Evolutionary conservation across 106 monocot genomes (phyloP).

Genomic region (Ottelia alismoides): DNA sequence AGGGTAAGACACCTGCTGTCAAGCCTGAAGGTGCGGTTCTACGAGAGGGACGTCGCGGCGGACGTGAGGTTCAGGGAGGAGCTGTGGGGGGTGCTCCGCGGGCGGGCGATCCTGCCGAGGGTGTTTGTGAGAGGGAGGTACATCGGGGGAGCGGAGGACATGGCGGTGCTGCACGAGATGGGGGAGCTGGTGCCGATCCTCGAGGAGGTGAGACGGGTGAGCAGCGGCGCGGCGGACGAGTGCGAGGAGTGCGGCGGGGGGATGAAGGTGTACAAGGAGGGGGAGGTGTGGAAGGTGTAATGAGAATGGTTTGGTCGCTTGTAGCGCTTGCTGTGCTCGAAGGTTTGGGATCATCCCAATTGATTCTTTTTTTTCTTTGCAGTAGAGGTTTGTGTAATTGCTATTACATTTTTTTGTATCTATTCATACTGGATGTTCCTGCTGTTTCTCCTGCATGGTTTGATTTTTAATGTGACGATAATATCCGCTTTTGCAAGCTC

Average conservation of each 20-base stretch:
- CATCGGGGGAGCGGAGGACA: conserved; percentile 69
- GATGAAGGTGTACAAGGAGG: conserved; percentile 1
- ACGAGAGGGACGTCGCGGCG: conserved; percentile 76
- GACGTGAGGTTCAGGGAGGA: conserved; percentile 69
- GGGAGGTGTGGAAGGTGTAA: conserved; percentile 29
- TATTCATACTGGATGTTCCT: too few relatives aligned
- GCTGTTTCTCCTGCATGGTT: too few relatives aligned
- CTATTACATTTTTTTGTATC: too few relatives aligned
- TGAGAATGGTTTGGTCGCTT: conserved; percentile 66
- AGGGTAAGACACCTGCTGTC: conserved; percentile 27
- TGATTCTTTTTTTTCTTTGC: too few relatives aligned
- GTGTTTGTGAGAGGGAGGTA: conserved; percentile 57
- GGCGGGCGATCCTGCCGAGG: conserved; percentile 47
- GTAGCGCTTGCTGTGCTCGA: too few relatives aligned
- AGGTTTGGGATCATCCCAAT: too few relatives aligned
- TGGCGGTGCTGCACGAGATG: conserved; percentile 59
- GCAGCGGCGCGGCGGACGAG: not conserved
- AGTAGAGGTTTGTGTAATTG: too few relatives aligned
- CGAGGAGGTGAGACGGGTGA: conserved; percentile 10
- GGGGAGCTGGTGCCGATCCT: conserved; percentile 43
- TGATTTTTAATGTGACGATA: too few relatives aligned
- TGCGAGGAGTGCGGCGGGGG: conserved; percentile 48
- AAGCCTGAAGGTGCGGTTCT: conserved; percentile 29
- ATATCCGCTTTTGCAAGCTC: too few relatives aligned
- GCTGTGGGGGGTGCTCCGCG: conserved; percentile 29